Base-by-base conservation (phyloP, 768 basidiomycete species). In the Boletus patriciae region DNA sequence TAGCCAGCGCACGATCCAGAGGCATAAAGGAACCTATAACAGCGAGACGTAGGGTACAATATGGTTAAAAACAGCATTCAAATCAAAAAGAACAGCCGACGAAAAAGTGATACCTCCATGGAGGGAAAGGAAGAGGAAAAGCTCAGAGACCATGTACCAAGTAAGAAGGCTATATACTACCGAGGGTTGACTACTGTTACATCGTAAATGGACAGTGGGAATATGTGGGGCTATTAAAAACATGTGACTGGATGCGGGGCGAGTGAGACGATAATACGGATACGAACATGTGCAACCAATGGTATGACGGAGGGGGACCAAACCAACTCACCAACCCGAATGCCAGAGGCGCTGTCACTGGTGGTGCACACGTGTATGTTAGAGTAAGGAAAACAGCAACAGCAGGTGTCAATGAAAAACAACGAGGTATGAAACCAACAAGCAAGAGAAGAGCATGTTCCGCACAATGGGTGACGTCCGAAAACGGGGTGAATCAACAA, bases 131-230 rank as follows among this genome's bases (percentile, higher is more conserved):
- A 25, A 36, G 21, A 16, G 7, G 16, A 36, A 37, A 47, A n/a
- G 6, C 38, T 18, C 33, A 49, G 21, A 45, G 40, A 46, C 12
- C 43, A 50, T 53, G 52, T 63, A 59, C 50, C 46, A 38, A 67
- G 64, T 65, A 66, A 21, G 38, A 53, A 37, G 58, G 66, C 50
- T 69, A 69, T 68, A 69, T 66, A 69, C 67, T 69, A 71, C 40
- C 41, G 55, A 51, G 67, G 34, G 29, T 61, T 46, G 52, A 71
- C 71, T 71, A 73, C 31, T 64, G 52, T 62, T 71, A 71, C 70
- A 71, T 51, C 61, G 66, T 73, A 73, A 67, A 60, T 73, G 63
- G 60, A 71, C 66, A 69, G 58, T 60, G 60, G 57, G 50, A 55
- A 61, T 69, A 69, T 58, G 65, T 68, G 59, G 48, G 54, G 56